Evolutionary conservation across 2,329 filamentous ascomycete species (phyloP), one percentile per base, ranked within the genome.

Genomic region (Didymella lethalis): DNA sequence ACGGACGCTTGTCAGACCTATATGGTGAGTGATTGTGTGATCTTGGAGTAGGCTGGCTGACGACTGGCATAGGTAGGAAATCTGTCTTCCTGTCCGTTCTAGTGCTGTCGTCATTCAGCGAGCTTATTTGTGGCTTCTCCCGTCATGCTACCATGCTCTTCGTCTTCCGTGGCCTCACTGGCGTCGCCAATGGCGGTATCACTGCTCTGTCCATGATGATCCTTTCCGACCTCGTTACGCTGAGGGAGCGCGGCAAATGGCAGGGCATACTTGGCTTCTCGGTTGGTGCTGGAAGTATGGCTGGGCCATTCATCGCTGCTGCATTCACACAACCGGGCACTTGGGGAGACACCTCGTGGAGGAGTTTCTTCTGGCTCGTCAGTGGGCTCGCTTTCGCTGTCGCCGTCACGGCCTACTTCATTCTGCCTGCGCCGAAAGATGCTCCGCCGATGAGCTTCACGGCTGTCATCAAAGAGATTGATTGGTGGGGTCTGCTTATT

Each of bases 401-500:
- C 7, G 16, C 16, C 32, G 16, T 36, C 7, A 16, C n/a, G 6
- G 32, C 32, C 16, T 36, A 18, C 6, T n/a, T 36, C 5, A 8
- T 18, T 7, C 32, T 36, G 32, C 32, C 32, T 36, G n/a, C 32
- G 14, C 32, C 32, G 3, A n/a, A 36, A 16, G 85, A 80, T 59
- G 80, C 82, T 2, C 78, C 77, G 0, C 82, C 80, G 54, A 79
- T 79, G 16, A 16, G 7, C 8, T 34, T 51, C 41, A 47, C 11
- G 5, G 16, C 40, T 25, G 26, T 51, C 25, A 46, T 18, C 14
- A 28, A 23, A 4, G 32, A 57, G 38, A 86, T 89, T 54, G 87
- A 90, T 69, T 87, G 83, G 62, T 81, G 77, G 25, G 88, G 87
- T 1, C 78, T 86, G 1, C 56, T 87, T 11, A 79, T 82, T 2